Evolutionary conservation across 2,329 filamentous ascomycete species (phyloP), one percentile per base, ranked within the genome.

Genomic region (Corynespora cassiicola): DNA sequence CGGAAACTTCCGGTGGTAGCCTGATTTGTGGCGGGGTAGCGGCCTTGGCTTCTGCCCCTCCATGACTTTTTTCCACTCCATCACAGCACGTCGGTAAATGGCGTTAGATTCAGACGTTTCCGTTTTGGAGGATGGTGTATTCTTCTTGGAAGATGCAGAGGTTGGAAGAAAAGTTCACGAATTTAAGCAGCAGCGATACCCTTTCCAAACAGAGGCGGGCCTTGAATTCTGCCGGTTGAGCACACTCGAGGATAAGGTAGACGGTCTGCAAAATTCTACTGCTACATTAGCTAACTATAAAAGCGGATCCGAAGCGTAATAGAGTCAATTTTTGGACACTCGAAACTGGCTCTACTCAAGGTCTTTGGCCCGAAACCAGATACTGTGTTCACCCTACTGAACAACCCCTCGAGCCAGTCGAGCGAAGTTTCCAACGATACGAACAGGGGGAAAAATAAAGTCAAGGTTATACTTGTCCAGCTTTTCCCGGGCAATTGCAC

Each of bases 391-490:
- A 15, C 32, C 20, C 27, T 35, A 21, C 3, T 35, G 11, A 35
- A 12, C 17, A 21, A 32, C 17, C 17, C 30, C 6, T 6, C 14
- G 22, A 19, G 27, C 22, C 22, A 27, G 21, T 35, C 14, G 14
- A 16, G 21, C 14, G 14, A 5, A 34, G 8, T 10, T 24, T 14
- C 31, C 20, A 14, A 34, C 8, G 20, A 34, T 6, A 34, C 14
- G 16, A 35, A 27, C 27, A 27, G n/a, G 16, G 32, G 22, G 21
- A 35, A 35, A 15, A 18, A 26, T 27, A 35, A 35, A 35, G 32
- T 35, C 14, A 35, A 26, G 14, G 23, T 20, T 7, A 21, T 35
- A 11, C 4, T 35, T 18, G 32, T 35, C 14, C 15, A 26, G 17
- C 14, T 35, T 11, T 12, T 35, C 7, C 7, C 22, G 7, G 12